Conservation (phyloP, 176 grass and related monocot genomes). For the Cocos nucifera region DNA sequence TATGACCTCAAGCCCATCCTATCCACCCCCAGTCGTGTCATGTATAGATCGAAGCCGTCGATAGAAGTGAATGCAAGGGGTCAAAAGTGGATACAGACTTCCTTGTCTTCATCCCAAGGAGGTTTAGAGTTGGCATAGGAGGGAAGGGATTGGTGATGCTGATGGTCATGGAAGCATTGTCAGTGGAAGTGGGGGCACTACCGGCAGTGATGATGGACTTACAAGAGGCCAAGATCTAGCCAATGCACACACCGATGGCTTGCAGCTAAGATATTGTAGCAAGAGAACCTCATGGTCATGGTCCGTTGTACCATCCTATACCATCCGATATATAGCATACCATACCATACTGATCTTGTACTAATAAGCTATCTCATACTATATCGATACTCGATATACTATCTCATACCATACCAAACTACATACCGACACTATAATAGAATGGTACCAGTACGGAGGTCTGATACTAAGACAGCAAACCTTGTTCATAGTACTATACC, state of each 20-base stretch:
- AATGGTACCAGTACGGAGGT: no score
- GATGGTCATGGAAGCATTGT: neutral
- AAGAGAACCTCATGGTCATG: neutral
- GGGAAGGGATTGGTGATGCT: neutral
- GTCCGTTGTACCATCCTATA: no score
- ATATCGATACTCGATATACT: no score
- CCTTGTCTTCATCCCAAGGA: neutral
- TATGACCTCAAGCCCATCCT: neutral
- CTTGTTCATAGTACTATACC: neutral
- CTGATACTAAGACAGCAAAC: no score
- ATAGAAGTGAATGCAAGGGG: neutral
- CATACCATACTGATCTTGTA: no score
- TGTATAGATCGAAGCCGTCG: neutral
- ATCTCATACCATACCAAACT: no score
- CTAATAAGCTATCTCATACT: no score
- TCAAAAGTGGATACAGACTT: neutral
- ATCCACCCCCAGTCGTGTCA: neutral
- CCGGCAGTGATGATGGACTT: neutral
- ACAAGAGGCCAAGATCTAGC: neutral
- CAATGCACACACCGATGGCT: neutral
- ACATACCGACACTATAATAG: no score
- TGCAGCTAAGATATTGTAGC: conserved; percentile 2
- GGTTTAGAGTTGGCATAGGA: neutral
- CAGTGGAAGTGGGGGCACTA: neutral
- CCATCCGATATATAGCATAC: no score